These are phyloP conservation scores for Fomitopsis schrenkii DNA, from an alignment of 1,284 basidiomycete genomes.

Conservation along the genomic window DNA sequence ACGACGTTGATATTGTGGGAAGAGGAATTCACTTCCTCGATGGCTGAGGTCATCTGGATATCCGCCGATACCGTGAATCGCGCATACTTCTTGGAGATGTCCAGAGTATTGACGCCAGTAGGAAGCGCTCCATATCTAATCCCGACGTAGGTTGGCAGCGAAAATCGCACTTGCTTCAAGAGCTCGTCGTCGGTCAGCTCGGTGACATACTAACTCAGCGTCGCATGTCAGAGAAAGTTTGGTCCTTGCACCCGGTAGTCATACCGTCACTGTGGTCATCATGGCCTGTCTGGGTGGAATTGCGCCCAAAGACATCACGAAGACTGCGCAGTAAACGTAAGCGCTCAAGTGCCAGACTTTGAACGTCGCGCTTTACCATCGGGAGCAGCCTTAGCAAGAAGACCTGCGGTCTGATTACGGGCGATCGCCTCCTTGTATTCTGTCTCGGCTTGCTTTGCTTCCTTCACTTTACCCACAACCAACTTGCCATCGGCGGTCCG, in stretches of 20 bases:
- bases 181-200: slow-evolving; percentile 43
- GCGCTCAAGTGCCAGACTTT: neutral
- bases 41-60: slow-evolving; percentile 41
- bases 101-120: slow-evolving; percentile 29
- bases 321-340: slow-evolving; percentile 34
- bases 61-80: slow-evolving; percentile 38
- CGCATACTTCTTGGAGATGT: slow-evolving; percentile 27
- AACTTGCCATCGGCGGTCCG: slow-evolving; percentile 34
- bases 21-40: slow-evolving; percentile 35
- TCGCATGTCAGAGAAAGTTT: neutral
- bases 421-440: neutral
- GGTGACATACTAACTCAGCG: slow-evolving; percentile 29
- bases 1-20: slow-evolving; percentile 36
- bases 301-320: slow-evolving; percentile 52
- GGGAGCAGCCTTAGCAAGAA: neutral
- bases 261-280: slow-evolving; percentile 38
- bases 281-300: slow-evolving; percentile 40
- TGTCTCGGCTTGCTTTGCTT: slow-evolving; percentile 31
- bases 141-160: slow-evolving; percentile 46
- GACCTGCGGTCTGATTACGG: neutral
- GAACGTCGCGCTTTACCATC: neutral
- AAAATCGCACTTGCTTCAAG: slow-evolving; percentile 44
- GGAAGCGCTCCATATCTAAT: slow-evolving; percentile 47
- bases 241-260: slow-evolving; percentile 10
- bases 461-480: slow-evolving; percentile 43